Percentiles rank a stretch among this genome's conserved stretches.
Evolutionary conservation across 2,329 filamentous ascomycete species (phyloP).

Genomic region (Fusarium camptoceras): DNA sequence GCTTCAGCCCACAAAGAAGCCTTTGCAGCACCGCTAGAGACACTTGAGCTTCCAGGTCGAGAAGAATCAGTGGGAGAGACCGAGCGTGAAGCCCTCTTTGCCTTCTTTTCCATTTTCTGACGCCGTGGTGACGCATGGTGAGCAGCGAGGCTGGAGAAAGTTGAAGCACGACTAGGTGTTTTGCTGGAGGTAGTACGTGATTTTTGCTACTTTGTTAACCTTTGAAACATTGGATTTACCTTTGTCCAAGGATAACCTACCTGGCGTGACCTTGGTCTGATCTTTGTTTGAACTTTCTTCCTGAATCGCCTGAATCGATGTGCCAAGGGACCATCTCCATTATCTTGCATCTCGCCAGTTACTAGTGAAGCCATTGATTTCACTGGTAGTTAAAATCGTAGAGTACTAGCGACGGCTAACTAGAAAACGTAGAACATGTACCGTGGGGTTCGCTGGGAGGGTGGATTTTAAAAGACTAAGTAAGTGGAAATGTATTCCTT

Average conservation of each 20-base stretch:
- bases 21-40: too few relatives aligned
- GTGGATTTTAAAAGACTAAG: too few relatives aligned
- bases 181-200: neutral
- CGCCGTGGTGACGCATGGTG: too few relatives aligned
- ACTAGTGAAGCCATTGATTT: neutral
- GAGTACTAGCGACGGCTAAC: too few relatives aligned
- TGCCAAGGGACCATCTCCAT: neutral
- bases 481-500: too few relatives aligned
- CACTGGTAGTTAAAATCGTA: too few relatives aligned
- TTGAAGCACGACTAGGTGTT: neutral
- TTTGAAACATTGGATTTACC: too few relatives aligned
- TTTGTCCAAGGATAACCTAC: accelerated
- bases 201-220: neutral
- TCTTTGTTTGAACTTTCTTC: neutral
- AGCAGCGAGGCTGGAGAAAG: neutral
- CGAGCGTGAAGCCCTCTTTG: accelerated
- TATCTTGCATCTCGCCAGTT: neutral
- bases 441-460: too few relatives aligned
- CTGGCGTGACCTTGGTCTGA: neutral
- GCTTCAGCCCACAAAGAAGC: too few relatives aligned
- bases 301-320: neutral
- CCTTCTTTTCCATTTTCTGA: too few relatives aligned
- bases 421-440: too few relatives aligned
- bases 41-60: too few relatives aligned
- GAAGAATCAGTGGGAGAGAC: neutral